phyloP scores from a whole-genome alignment of 2,329 filamentous ascomycete species.

The Graphium sp. region DNA sequence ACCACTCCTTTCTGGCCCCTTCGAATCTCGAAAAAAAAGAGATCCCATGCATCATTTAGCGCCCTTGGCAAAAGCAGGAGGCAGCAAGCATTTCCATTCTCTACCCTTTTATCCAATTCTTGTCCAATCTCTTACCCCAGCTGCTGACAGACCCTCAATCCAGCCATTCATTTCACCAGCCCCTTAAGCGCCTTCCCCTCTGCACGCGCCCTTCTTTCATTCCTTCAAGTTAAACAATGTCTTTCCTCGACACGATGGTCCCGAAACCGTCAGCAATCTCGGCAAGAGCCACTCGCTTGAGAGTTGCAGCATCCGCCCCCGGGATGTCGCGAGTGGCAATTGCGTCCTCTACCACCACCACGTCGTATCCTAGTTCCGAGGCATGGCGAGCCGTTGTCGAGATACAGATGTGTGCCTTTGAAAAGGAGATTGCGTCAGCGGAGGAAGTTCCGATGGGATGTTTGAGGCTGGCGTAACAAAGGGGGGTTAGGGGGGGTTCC shows the following conservation, averaged over 20 bases:
- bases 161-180: too few species aligned
- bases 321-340: constrained; percentile 53
- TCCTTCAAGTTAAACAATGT: constrained; percentile 10
- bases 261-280: constrained; percentile 49
- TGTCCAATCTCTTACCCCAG: too few species aligned
- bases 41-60: too few species aligned
- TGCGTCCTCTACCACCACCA: constrained; percentile 41
- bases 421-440: too few species aligned
- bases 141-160: too few species aligned
- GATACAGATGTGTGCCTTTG: constrained; percentile 46
- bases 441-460: not conserved
- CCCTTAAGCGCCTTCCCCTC: too few species aligned
- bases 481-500: not conserved
- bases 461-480: not conserved
- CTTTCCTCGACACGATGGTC: constrained; percentile 29
- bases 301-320: constrained; percentile 34
- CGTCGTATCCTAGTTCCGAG: constrained; percentile 43
- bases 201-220: too few species aligned
- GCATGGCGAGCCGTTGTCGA: constrained; percentile 47
- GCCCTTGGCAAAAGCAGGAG: too few species aligned
- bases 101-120: too few species aligned
- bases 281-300: constrained; percentile 30
- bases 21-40: too few species aligned
- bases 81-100: too few species aligned
- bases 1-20: too few species aligned